Evolutionary conservation across 306 rosid genomes (phyloP).

Genomic region (Comarum palustre): DNA sequence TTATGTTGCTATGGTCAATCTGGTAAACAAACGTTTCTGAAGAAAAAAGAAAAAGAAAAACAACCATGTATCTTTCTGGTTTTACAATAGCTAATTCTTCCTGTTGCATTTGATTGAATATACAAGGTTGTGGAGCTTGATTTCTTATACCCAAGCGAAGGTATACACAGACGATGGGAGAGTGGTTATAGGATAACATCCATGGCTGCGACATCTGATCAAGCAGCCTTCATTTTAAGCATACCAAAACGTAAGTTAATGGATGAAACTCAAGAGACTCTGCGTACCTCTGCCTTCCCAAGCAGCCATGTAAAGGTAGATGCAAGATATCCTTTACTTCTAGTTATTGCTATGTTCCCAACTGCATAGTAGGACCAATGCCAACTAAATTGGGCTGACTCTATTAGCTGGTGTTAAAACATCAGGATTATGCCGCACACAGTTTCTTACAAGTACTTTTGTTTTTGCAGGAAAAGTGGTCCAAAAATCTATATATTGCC

Average conservation of each 20-base stretch:
- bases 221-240: slow-evolving; percentile 93
- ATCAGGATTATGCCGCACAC: background rate
- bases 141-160: slow-evolving; percentile 91
- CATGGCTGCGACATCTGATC: slow-evolving; percentile 91
- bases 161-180: slow-evolving; percentile 90
- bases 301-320: slow-evolving; percentile 91
- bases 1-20: background rate
- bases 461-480: slow-evolving; percentile 83
- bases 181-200: slow-evolving; percentile 79
- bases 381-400: background rate
- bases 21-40: background rate
- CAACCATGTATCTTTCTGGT: background rate
- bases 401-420: background rate
- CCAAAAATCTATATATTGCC: slow-evolving; percentile 88
- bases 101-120: background rate
- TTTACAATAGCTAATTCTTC: slow-evolving; percentile 1
- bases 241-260: slow-evolving; percentile 78
- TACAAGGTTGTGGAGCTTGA: slow-evolving; percentile 88
- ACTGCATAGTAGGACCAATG: background rate
- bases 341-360: background rate
- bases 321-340: background rate
- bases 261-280: slow-evolving; percentile 89
- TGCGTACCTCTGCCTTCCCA: slow-evolving; percentile 92
- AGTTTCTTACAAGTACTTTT: background rate
- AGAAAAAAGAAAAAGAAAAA: background rate